A percentile compares a stretch with the other conserved stretches of the same genome.
phyloP scores from a whole-genome alignment of 2,329 filamentous ascomycete species.

The Clonostachys sp. region DNA sequence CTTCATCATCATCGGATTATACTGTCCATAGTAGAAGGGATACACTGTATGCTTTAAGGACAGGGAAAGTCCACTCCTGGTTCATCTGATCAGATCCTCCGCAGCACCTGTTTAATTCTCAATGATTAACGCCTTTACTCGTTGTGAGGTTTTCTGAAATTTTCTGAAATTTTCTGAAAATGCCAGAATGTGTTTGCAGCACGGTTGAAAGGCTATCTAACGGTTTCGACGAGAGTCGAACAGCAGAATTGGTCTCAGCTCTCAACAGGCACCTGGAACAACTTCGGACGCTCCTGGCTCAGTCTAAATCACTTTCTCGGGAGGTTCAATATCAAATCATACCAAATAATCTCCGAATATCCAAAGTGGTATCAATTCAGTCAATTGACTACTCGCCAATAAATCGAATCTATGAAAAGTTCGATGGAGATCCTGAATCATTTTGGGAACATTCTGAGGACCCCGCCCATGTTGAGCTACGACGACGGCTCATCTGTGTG shows the following conservation, averaged over 20 bases:
- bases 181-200: constrained; percentile 10
- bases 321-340: constrained; percentile 20
- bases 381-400: constrained; percentile 7
- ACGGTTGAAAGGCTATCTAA: constrained; percentile 12
- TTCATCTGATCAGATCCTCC: too few species aligned
- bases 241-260: constrained; percentile 10
- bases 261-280: constrained; percentile 18
- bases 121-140: too few species aligned
- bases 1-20: too few species aligned
- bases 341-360: constrained; percentile 20
- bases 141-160: too few species aligned
- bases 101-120: too few species aligned
- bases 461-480: constrained; percentile 12
- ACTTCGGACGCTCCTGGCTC: constrained; percentile 14
- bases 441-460: constrained; percentile 15
- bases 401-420: constrained; percentile 6
- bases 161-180: not conserved
- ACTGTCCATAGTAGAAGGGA: too few species aligned
- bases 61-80: too few species aligned
- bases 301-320: constrained; percentile 17
- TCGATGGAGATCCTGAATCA: constrained; percentile 5
- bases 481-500: constrained; percentile 18
- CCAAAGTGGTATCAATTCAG: constrained; percentile 16
- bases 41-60: too few species aligned
- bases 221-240: constrained; percentile 11